These are phyloP conservation scores for Ceratocystis cubensis DNA, from an alignment of 2,329 filamentous ascomycete species.

Conservation along the genomic window DNA sequence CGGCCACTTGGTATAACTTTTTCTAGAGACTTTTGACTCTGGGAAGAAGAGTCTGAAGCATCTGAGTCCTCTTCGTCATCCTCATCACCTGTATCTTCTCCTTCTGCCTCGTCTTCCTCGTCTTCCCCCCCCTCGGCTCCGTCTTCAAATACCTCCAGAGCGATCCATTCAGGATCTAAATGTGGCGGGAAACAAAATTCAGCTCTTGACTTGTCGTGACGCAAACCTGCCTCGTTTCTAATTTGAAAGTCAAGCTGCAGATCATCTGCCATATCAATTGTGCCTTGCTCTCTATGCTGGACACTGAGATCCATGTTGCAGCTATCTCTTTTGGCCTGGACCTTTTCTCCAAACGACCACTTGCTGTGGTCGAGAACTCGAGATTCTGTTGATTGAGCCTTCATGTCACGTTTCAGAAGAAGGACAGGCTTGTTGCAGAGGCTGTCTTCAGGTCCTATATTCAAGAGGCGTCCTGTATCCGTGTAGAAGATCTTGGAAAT, in stretches of 20 bases:
- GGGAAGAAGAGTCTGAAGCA: conserved; percentile 20
- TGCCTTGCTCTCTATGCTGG: background rate
- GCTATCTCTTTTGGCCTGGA: background rate
- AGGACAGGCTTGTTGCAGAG: conserved; percentile 31
- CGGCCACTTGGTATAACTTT: background rate
- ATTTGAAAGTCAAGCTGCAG: conserved; percentile 3
- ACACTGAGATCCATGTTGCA: background rate
- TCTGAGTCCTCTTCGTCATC: background rate
- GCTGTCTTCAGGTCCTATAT: conserved; percentile 44
- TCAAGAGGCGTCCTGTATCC: conserved; percentile 77
- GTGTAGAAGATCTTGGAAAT: conserved; percentile 90
- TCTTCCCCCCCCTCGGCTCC: conserved; percentile 36
- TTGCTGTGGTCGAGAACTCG: background rate
- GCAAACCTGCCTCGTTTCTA: background rate
- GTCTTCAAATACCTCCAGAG: conserved; percentile 70
- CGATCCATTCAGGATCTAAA: conserved; percentile 81
- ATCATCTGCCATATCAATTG: background rate
- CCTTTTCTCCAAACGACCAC: background rate
- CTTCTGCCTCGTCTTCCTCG: conserved; percentile 35
- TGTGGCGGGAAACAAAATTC: conserved; percentile 46
- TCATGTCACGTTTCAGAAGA: conserved; percentile 28
- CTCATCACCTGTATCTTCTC: conserved; percentile 1
- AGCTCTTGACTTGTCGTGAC: background rate
- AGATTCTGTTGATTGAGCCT: conserved; percentile 29
- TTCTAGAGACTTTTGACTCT: conserved; percentile 9